A percentile compares a stretch with the other conserved stretches of the same genome.
These are phyloP conservation scores for Phytophthora nicotianae DNA, from an alignment of 352 stramenopile species.

Conservation along the genomic window DNA sequence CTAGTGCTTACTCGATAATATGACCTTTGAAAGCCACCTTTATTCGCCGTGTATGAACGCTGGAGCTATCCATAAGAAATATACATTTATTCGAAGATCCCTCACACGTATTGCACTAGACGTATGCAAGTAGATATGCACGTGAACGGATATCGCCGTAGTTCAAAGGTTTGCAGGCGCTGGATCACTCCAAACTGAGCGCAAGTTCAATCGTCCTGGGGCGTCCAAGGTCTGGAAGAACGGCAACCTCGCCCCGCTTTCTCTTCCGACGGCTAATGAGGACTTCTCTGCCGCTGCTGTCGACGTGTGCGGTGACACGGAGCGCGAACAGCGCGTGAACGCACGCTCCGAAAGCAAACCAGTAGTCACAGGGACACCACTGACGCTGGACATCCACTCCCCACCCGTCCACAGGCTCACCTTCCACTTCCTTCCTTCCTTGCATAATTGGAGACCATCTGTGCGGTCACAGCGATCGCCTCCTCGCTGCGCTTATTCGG, in stretches of 20 bases:
- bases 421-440: background rate
- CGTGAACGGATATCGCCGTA: too few species aligned
- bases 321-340: background rate
- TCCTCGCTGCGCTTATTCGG: background rate
- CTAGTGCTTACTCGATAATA: too few species aligned
- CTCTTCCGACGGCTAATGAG: conserved; percentile 5
- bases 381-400: background rate
- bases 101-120: too few species aligned
- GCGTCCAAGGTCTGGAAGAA: too few species aligned
- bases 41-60: too few species aligned
- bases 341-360: conserved; percentile 7
- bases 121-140: too few species aligned
- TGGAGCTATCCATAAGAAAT: too few species aligned
- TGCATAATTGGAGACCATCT: conserved; percentile 12
- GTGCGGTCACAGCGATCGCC: conserved; percentile 2
- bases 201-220: too few species aligned
- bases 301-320: background rate
- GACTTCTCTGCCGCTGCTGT: background rate
- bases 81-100: too few species aligned
- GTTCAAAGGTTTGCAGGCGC: too few species aligned
- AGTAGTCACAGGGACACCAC: conserved; percentile 8
- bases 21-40: too few species aligned
- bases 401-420: background rate
- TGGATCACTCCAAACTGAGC: too few species aligned
- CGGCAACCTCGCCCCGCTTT: background rate